These are phyloP conservation scores for Penicillium sp. DNA, from an alignment of 2,329 filamentous ascomycete species.

Conservation along the genomic window DNA sequence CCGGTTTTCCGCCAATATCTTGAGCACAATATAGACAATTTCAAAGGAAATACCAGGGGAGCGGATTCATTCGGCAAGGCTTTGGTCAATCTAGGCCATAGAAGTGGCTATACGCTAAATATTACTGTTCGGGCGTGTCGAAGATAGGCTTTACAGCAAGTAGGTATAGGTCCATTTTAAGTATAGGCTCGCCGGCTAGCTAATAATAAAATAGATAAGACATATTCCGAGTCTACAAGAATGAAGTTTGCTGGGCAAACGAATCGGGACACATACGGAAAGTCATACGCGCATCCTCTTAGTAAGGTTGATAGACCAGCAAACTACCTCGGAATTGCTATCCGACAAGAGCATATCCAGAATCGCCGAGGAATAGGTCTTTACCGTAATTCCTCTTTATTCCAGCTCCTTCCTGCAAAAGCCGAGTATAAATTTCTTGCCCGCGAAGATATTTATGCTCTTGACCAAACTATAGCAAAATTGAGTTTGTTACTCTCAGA, in stretches of 20 bases:
- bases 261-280: constrained; percentile 11
- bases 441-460: constrained; percentile 9
- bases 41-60: constrained; percentile 5
- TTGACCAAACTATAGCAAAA: constrained; percentile 6
- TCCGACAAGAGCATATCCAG: constrained; percentile 17
- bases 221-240: constrained; percentile 7
- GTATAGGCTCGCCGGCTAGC: not conserved
- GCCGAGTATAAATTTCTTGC: constrained; percentile 18
- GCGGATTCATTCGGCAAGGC: constrained; percentile 17
- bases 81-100: constrained; percentile 11
- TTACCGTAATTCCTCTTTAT: constrained; percentile 13
- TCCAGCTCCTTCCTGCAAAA: constrained; percentile 16
- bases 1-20: constrained; percentile 15
- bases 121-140: constrained; percentile 13
- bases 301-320: constrained; percentile 18
- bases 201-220: constrained; percentile 14
- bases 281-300: constrained; percentile 16
- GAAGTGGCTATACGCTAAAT: constrained; percentile 15
- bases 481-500: constrained; percentile 3
- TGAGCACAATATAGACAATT: constrained; percentile 9
- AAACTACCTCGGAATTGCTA: constrained; percentile 17
- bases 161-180: constrained; percentile 7
- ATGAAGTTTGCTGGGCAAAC: constrained; percentile 16
- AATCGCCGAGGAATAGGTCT: constrained; percentile 20
- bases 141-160: constrained; percentile 15